Conservation (phyloP, 768 basidiomycete species). For the Suillus cothurnatus region DNA sequence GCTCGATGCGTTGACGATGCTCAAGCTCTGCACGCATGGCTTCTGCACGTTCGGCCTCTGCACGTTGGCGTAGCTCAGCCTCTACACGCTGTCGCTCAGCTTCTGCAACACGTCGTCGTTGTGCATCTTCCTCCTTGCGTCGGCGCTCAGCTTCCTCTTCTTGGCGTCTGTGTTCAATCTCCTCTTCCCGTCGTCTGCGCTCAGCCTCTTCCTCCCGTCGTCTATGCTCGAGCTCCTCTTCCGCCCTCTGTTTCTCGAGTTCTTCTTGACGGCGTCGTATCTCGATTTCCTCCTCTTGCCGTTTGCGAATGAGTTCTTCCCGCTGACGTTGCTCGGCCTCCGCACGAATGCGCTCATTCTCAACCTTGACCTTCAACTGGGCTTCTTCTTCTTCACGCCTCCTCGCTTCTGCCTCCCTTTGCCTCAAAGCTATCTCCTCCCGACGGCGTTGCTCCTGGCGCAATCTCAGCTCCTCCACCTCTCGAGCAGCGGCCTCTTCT, state of each 20-base stretch:
- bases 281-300: slow-evolving; percentile 3
- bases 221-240: slow-evolving; percentile 1
- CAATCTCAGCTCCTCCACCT: background rate
- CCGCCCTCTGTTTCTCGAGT: background rate
- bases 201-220: background rate
- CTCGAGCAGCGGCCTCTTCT: background rate
- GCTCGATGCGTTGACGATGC: slow-evolving; percentile 1
- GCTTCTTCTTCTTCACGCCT: slow-evolving; percentile 4
- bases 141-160: slow-evolving; percentile 1
- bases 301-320: background rate
- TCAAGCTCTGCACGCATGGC: background rate
- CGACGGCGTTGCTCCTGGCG: slow-evolving; percentile 4
- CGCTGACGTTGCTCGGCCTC: slow-evolving; percentile 5
- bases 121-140: background rate
- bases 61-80: slow-evolving; percentile 2
- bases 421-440: background rate
- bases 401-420: background rate
- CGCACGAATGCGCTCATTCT: slow-evolving; percentile 1
- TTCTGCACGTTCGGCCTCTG: background rate
- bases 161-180: background rate
- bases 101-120: background rate
- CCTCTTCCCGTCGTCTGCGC: background rate
- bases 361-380: background rate
- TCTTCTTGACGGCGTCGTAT: slow-evolving; percentile 2
- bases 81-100: background rate